A percentile compares a stretch with the other conserved stretches of the same genome.
Conservation (phyloP, 768 basidiomycete species). For the Psilocybe azurescens region DNA sequence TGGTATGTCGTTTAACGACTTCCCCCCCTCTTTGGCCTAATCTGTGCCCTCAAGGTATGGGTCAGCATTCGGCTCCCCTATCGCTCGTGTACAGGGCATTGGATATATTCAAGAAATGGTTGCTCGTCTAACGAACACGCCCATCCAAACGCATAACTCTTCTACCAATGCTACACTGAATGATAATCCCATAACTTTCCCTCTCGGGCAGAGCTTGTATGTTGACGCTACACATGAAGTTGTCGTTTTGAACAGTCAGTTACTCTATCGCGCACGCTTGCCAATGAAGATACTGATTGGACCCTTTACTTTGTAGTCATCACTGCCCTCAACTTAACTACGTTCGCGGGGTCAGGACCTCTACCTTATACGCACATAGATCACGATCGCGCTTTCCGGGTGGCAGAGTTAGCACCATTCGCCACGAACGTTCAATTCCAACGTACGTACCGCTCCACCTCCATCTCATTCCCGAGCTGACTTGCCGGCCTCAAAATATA, state of each 20-base stretch:
- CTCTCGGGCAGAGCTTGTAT: conserved; percentile 73
- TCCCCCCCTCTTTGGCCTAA: conserved; percentile 10
- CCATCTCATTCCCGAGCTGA: background rate
- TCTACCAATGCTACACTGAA: conserved; percentile 87
- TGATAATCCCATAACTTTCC: conserved; percentile 70
- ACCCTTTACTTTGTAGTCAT: conserved; percentile 53
- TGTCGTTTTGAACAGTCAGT: conserved; percentile 82
- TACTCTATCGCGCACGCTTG: background rate
- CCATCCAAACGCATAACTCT: conserved; percentile 72
- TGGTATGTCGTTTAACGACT: conserved; percentile 38
- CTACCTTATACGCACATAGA: conserved; percentile 78
- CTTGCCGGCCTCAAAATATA: conserved; percentile 15
- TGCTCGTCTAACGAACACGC: conserved; percentile 80
- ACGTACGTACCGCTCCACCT: conserved; percentile 48
- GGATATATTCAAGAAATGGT: conserved; percentile 86
- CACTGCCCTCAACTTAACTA: conserved; percentile 84
- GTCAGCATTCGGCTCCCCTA: conserved; percentile 82
- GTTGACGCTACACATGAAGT: conserved; percentile 94
- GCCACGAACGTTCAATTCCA: conserved; percentile 91
- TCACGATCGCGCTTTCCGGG: conserved; percentile 66
- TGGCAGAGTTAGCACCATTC: conserved; percentile 83
- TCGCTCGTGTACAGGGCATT: conserved; percentile 76
- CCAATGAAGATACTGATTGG: background rate
- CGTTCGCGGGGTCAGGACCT: conserved; percentile 73
- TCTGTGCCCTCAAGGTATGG: conserved; percentile 49